Evolutionary conservation across 257 asterid genomes (phyloP).

Genomic region (Cynanchum wilfordii): DNA sequence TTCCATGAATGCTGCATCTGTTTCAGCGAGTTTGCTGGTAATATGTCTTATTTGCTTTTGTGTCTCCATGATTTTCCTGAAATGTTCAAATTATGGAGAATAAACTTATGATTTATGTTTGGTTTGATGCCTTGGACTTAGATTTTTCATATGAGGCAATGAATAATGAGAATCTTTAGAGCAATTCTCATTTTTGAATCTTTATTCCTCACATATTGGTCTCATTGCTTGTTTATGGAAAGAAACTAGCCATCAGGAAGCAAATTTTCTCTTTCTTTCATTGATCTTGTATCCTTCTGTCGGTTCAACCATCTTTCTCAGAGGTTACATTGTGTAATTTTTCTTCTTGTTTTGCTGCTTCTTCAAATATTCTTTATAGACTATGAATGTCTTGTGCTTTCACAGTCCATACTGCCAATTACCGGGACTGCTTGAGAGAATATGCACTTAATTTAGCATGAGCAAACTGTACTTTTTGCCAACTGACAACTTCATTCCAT

Average conservation of each 20-base stretch:
- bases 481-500: background rate
- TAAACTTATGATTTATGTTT: background rate
- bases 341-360: background rate
- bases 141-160: background rate
- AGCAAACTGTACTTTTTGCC: background rate
- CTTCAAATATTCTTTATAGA: background rate
- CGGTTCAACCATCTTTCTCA: background rate
- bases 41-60: background rate
- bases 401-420: background rate
- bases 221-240: background rate
- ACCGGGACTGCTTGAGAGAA: background rate
- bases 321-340: too few species aligned
- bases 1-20: slow-evolving; percentile 82
- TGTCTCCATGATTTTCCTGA: background rate
- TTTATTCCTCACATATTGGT: background rate
- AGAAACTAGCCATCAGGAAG: background rate
- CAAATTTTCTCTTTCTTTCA: background rate
- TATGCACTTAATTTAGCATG: background rate
- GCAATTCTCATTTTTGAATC: background rate
- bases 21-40: slow-evolving; percentile 70
- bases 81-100: background rate
- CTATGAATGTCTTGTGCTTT: background rate
- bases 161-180: background rate
- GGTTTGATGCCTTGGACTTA: background rate
- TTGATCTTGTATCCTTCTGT: background rate